Base-by-base conservation (phyloP, 2,329 filamentous ascomycete species). In the Dactylellina leptospora region DNA sequence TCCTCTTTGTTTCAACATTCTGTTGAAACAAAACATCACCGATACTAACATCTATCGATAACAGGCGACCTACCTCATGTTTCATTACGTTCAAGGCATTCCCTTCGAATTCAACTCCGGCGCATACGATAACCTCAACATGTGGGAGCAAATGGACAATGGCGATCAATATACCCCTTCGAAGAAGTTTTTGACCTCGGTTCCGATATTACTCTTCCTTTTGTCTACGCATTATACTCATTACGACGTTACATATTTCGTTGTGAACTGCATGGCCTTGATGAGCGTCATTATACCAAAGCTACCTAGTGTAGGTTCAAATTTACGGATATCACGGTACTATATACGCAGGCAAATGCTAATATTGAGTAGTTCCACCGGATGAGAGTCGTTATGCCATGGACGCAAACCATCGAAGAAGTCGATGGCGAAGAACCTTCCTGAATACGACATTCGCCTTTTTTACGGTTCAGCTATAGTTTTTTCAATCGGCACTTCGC, bases 141-240 rank as follows among this genome's bases (percentile, higher is more conserved):
- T 99, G 95, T 99, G 95, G 95, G 95, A 99, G 83, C 95, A 99
- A 83, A 99, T 99, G 80, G 95, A 99, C 83, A 96, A 97, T 78
- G 95, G 95, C 48, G 95, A 95, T 77, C 95, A 99, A 81, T 99
- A 97, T 83, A 99, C 95, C 0, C 95, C 95, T 2, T 91, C 95
- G 75, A 99, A 99, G 85, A 99, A 99, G 82, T 99, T 99, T 79
- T 84, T 99, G 70, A 88, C 97, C 77, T 92, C 90, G 78, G 93
- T 97, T 30, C 95, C 95, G 38, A 96, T 99, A 77, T 86, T 93
- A 75, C 85, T 99, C 74, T 99, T 99, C 81, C 85, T 99, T 62
- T 84, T 97, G 77, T 97, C 93, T 85, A 99, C 95, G 22, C 95
- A 99, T 82, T 99, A 97, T 82, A 97, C 95, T 48, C 93, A 97